A percentile compares a stretch with the other conserved stretches of the same genome.
Evolutionary conservation across 495 filamentous ascomycete species (phyloP).

Genomic region (Paragyromitra xinjiangensis): DNA sequence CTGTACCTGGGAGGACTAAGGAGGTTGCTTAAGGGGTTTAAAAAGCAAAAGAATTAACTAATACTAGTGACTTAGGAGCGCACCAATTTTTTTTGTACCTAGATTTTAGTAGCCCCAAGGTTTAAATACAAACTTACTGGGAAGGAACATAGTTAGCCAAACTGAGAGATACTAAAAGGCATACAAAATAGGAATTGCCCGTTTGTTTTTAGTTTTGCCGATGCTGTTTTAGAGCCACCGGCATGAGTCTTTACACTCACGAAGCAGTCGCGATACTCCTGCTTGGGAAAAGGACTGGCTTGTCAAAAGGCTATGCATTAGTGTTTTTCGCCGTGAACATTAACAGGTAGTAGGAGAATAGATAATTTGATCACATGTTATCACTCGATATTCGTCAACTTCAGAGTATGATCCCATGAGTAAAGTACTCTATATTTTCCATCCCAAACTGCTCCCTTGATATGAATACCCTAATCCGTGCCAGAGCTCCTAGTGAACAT

Average conservation of each 20-base stretch:
- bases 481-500: neutral
- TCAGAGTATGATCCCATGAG: neutral
- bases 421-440: neutral
- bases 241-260: neutral
- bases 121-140: neutral
- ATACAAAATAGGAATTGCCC: neutral
- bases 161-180: neutral
- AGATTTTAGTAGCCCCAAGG: neutral
- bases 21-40: constrained; percentile 27
- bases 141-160: no score
- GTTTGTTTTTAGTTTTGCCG: neutral
- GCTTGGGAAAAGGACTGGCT: no score
- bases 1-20: constrained; percentile 43
- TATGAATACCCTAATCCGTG: neutral
- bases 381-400: neutral
- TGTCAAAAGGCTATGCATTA: neutral
- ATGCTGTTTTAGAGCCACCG: neutral
- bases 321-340: no score
- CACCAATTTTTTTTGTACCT: neutral
- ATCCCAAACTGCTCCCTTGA: neutral
- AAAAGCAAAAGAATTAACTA: neutral
- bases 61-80: neutral
- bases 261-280: no score
- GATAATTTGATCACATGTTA: neutral
- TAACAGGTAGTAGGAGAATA: neutral